A percentile compares a stretch with the other conserved stretches of the same genome.
phyloP scores from a whole-genome alignment of 2,329 filamentous ascomycete species.

The Trichophyton mentagrophytes region DNA sequence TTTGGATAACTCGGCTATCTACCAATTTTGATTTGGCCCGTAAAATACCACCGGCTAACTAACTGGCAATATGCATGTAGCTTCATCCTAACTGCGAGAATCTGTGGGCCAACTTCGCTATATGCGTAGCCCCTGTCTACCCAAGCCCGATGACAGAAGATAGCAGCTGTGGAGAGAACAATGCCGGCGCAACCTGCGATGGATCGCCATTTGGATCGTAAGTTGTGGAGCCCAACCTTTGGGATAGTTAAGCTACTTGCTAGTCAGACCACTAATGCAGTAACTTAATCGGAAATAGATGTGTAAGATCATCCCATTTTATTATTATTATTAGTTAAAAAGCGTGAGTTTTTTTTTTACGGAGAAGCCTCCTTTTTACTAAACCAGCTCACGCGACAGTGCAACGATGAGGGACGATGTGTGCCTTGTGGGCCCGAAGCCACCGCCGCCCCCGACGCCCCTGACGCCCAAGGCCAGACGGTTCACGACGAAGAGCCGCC shows the following conservation, averaged over 20 bases:
- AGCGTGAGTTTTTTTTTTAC: not conserved
- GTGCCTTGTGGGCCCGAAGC: not conserved
- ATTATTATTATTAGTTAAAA: not conserved
- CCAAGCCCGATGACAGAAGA: conserved; percentile 4
- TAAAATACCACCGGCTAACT: not conserved
- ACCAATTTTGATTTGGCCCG: not conserved
- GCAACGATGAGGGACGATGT: conserved; percentile 1
- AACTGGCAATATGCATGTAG: not conserved
- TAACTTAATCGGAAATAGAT: not conserved
- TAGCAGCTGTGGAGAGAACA: conserved; percentile 6
- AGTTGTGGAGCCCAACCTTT: not conserved
- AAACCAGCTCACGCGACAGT: not conserved
- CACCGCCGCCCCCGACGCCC: not conserved
- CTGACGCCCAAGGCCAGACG: not conserved
- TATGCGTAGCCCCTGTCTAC: conserved; percentile 12
- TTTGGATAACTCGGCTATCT: not conserved
- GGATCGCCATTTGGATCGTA: conserved; percentile 10
- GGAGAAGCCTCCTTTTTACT: not conserved
- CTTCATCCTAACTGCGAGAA: conserved; percentile 11
- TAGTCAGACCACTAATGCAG: not conserved
- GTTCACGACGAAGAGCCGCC: not conserved
- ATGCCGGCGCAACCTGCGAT: conserved; percentile 6
- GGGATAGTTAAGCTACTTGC: not conserved
- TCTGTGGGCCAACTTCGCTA: conserved; percentile 12
- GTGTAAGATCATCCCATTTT: not conserved